A percentile compares a stretch with the other conserved stretches of the same genome.
Conservation (phyloP, 768 basidiomycete species). For the Sarcodon aspratus region DNA sequence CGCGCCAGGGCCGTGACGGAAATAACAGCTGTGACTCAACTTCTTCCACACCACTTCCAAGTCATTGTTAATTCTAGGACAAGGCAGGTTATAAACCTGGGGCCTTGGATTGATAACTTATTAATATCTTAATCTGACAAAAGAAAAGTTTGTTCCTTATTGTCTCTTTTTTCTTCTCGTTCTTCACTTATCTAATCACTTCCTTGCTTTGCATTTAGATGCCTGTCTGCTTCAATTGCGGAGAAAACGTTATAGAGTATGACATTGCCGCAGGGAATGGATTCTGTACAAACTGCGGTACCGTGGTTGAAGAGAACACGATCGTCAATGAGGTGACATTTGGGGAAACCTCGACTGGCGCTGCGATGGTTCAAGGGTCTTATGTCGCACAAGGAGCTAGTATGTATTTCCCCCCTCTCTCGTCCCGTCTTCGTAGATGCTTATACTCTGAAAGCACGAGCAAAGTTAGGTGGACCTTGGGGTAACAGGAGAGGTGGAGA, state of each 20-base stretch:
- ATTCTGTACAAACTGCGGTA: conserved; percentile 79
- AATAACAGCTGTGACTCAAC: too few species aligned
- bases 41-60: too few species aligned
- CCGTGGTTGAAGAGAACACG: conserved; percentile 85
- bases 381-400: conserved; percentile 89
- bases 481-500: conserved; percentile 72
- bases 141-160: too few species aligned
- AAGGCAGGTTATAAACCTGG: too few species aligned
- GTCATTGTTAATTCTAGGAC: too few species aligned
- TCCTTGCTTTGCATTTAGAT: too few species aligned
- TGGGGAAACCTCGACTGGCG: conserved; percentile 86
- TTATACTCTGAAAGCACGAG: conserved; percentile 43
- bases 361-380: conserved; percentile 91
- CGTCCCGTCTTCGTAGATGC: conserved; percentile 1
- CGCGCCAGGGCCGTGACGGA: too few species aligned
- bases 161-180: too few species aligned
- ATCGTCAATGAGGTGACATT: conserved; percentile 87
- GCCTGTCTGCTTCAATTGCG: conserved; percentile 58
- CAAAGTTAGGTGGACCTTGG: conserved; percentile 72
- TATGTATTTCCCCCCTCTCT: conserved; percentile 27
- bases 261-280: conserved; percentile 77
- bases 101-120: too few species aligned
- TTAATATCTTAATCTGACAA: too few species aligned
- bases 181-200: too few species aligned
- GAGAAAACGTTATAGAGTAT: conserved; percentile 78